Evolutionary conservation across 225 moss, liverwort and hornwort genomes (phyloP), one percentile per base, ranked within the genome.

Genomic region (Polytrichum formosum): DNA sequence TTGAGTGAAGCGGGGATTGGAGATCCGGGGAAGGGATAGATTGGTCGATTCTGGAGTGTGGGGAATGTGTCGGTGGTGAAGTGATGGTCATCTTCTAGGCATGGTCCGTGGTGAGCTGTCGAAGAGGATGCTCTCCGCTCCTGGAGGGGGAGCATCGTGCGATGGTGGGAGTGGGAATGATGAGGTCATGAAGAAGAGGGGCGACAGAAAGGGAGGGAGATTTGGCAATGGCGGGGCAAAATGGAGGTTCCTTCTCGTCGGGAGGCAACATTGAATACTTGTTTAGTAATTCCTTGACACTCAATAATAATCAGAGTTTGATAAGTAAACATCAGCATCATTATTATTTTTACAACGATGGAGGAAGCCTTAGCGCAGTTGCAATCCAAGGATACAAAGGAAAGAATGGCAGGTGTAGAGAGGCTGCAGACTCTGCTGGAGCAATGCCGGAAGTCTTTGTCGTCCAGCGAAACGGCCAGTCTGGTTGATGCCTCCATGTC

Each of bases 331-430:
- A 46, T 3, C 46, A 46, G 13, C 46, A 46, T 26, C 10, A 9
- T 23, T 23, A 63, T 63, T 28, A 26, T 26, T 16, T 26, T 63
- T 26, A 53, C 74, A 77, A 62, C 60, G 23, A 97, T 97, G 96
- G 96, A 97, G 81, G 93, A 92, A 75, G 92, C 96, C 4, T 84
- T 97, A 66, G 84, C 84, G 83, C 93, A 94, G 85, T 90, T 97
- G 77, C 91, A 89, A 67, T 80, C 92, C 27, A 97, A 97, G 79
- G 96, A 97, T 26, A 97, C 96, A 16, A 97, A 97, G 77, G 96
- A 97, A 71, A 81, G 96, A 59, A 93, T 97, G 96, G 93, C 96
- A 20, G 96, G 97, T 20, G 97, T 98, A 67, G 94, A 98, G 67
- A 74, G 93, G 82, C 90, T 98, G 61, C 97, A 94, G 80, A 85